phyloP scores from a whole-genome alignment of 31 red algal species.

The Asparagopsis taxiformis region DNA sequence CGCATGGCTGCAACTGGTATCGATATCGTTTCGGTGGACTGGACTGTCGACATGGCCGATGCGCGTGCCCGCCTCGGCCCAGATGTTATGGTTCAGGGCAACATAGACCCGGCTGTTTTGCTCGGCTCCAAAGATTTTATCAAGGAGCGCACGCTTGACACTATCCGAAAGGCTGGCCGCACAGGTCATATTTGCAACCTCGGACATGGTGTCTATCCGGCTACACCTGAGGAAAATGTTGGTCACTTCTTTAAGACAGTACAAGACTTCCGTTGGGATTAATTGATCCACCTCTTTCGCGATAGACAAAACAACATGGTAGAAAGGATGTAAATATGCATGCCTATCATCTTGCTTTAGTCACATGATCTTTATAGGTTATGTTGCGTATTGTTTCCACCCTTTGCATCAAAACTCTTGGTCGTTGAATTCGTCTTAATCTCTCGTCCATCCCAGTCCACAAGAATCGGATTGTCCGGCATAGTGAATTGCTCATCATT shows the following conservation, averaged over 20 bases:
- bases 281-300: neutral
- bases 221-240: constrained; percentile 93
- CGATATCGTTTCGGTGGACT: constrained; percentile 92
- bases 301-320: neutral
- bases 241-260: constrained; percentile 83
- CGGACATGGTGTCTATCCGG: constrained; percentile 90
- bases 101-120: constrained; percentile 90
- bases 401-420: no score
- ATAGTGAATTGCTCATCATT: constrained; percentile 52
- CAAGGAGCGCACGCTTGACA: constrained; percentile 44
- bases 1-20: constrained; percentile 72
- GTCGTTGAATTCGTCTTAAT: no score
- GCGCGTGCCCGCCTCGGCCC: constrained; percentile 75
- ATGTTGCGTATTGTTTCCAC: no score
- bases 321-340: neutral
- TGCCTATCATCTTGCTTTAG: neutral
- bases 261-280: constrained; percentile 67
- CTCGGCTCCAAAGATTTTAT: constrained; percentile 75
- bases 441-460: constrained; percentile 80
- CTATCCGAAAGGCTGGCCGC: constrained; percentile 66
- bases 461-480: constrained; percentile 38
- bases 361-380: no score
- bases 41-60: constrained; percentile 83
- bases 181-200: constrained; percentile 90
- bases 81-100: constrained; percentile 86